Evolutionary conservation across 352 stramenopile genomes (phyloP), one percentile per base, ranked within the genome.

Genomic region (Globisporangium apiculatum): DNA sequence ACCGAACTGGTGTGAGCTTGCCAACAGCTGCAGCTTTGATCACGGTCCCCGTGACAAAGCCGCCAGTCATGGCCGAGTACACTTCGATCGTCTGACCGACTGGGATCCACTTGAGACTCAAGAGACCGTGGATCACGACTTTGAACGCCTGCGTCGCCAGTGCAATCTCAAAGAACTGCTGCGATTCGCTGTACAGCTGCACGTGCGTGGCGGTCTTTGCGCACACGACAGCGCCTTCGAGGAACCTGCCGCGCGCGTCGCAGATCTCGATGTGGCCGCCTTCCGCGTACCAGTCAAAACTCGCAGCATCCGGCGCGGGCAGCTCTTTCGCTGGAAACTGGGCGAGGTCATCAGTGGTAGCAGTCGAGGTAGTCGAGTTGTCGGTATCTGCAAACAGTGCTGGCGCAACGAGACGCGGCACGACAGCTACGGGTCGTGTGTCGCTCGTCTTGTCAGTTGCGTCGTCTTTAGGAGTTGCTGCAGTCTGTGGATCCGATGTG

Each of bases 211-310:
- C 51, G 0, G 66, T 69, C 35, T 78, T 67, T 2, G 74, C 67
- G 51, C 76, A 85, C 3, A 87, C 48, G 10, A 83, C 43, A 6
- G 76, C 74, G 2, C 76, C 76, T 69, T 87, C 76, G 14, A 70
- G 46, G 41, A 87, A 87, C 0, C 38, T 12, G 1, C 72, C 72
- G 0, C 57, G 14, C 0, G 12, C 4, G 46, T 80, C 67, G 36
- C 72, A 83, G 7, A 85, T 54, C 43, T 85, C 76, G 36, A 83
- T 72, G 35, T 82, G 69, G 0, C 69, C 67, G 8, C 69, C 76
- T 58, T 86, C 76, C 4, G 60, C 61, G 43, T 82, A 83, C 74
- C 74, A 85, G 41, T 87, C 75, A 31, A 87, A 83, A 10, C 43
- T 54, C 10, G 41, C 36, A 7, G 42, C 53, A 5, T 53, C 49